Evolutionary conservation across 192 early-diverging fungal genomes (phyloP).

Genomic region (Coemansia furcata): DNA sequence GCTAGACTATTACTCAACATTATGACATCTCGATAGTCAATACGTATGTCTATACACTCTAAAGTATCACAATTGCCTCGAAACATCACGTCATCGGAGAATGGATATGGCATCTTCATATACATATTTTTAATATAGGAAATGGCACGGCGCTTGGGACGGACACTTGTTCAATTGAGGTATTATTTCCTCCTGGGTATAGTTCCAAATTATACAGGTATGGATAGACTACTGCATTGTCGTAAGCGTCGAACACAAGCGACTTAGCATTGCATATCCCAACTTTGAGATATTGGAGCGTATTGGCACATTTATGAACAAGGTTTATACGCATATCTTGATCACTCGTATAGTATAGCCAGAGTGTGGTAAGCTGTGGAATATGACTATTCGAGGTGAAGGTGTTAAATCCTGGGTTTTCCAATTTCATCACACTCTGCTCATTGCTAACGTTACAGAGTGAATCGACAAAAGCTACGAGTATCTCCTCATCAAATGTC

Average conservation of each 20-base stretch:
- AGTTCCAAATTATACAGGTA: neutral
- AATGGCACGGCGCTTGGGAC: neutral
- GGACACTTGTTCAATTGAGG: neutral
- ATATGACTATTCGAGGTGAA: neutral
- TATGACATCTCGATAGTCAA: neutral
- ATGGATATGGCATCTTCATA: neutral
- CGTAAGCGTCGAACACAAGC: neutral
- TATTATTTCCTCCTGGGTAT: neutral
- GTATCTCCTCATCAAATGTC: neutral
- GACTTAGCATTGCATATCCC: neutral
- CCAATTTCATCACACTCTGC: neutral
- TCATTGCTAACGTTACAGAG: neutral
- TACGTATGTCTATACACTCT: neutral
- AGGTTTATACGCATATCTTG: neutral
- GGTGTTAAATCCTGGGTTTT: neutral
- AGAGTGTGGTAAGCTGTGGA: neutral
- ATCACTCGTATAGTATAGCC: neutral
- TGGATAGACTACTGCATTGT: neutral
- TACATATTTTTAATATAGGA: neutral
- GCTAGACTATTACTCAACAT: neutral
- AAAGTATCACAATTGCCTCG: conserved; percentile 4
- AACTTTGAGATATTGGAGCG: neutral
- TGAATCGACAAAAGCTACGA: neutral
- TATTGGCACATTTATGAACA: neutral
- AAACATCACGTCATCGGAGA: conserved; percentile 4